Percentiles rank a stretch among this genome's conserved stretches.
phyloP scores from a whole-genome alignment of 441 rosid genomes.

The Pelargonium fulgidum region DNA sequence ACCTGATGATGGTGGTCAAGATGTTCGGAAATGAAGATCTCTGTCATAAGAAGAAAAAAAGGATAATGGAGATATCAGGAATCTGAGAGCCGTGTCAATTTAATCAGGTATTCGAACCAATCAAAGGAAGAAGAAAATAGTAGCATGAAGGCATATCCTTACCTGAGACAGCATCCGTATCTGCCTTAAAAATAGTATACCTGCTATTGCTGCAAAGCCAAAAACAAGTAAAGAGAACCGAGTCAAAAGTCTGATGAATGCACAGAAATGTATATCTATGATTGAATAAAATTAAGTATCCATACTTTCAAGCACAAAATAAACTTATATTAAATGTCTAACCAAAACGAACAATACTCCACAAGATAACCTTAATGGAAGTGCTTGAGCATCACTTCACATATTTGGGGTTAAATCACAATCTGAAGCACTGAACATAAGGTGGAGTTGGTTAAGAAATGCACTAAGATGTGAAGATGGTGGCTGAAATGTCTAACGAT shows the following conservation, averaged over 20 bases:
- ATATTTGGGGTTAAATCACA: neutral
- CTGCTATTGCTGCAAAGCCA: constrained; percentile 53
- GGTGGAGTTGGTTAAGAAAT: neutral
- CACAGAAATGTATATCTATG: neutral
- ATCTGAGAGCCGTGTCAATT: neutral
- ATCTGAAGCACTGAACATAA: neutral
- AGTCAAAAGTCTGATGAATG: neutral
- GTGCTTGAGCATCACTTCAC: neutral
- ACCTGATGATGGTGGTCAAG: constrained; percentile 52
- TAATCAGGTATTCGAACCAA: neutral
- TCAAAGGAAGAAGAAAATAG: constrained; percentile 5
- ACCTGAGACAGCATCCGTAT: constrained; percentile 47
- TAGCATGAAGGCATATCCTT: constrained; percentile 9
- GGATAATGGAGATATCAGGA: constrained; percentile 12
- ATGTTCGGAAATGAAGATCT: constrained; percentile 32
- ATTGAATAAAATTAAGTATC: neutral
- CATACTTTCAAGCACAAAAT: neutral
- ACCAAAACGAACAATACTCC: neutral
- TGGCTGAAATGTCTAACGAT: neutral
- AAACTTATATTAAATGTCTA: neutral
- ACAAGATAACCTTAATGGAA: neutral
- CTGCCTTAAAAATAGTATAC: constrained; percentile 60
- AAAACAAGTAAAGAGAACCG: constrained; percentile 12
- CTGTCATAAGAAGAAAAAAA: constrained; percentile 35
- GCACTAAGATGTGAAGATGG: neutral